Evolutionary conservation across 1,284 basidiomycete genomes (phyloP).

Genomic region (Ustilago sp.): DNA sequence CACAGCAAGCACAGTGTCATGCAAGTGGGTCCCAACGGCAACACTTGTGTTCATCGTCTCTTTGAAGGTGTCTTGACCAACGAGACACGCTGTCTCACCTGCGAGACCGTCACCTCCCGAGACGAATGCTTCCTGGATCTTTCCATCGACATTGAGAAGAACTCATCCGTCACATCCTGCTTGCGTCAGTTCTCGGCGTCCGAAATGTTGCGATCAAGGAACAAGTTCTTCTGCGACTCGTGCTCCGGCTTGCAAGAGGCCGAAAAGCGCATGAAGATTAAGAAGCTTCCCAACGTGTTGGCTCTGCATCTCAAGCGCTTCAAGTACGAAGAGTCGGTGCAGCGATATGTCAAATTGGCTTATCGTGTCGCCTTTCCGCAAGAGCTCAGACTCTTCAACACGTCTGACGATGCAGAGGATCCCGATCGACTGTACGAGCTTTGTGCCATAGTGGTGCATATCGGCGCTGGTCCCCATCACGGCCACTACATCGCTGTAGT

Average conservation of each 20-base stretch:
- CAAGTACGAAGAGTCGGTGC: constrained; percentile 92
- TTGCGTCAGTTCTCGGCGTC: constrained; percentile 94
- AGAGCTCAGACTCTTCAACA: constrained; percentile 93
- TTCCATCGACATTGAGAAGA: constrained; percentile 97
- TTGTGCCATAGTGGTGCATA: constrained; percentile 96
- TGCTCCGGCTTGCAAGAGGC: constrained; percentile 97
- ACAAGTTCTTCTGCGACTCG: constrained; percentile 98
- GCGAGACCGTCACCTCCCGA: constrained; percentile 88
- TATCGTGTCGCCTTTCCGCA: constrained; percentile 97
- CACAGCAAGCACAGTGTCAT: constrained; percentile 64
- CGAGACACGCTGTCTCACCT: constrained; percentile 95
- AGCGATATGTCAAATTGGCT: constrained; percentile 90
- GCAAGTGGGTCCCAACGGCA: constrained; percentile 69
- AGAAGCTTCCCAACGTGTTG: constrained; percentile 91
- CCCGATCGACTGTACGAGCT: constrained; percentile 89
- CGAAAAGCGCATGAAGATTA: constrained; percentile 99
- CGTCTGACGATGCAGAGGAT: constrained; percentile 89
- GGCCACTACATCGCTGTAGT: constrained; percentile 97
- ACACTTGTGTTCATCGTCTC: constrained; percentile 88
- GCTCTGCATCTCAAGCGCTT: constrained; percentile 96
- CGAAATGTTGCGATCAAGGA: constrained; percentile 96
- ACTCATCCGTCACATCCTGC: constrained; percentile 93
- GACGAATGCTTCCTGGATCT: constrained; percentile 97
- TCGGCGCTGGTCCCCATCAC: constrained; percentile 94
- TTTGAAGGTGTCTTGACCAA: constrained; percentile 95